Percentiles rank a stretch among this genome's conserved stretches.
These are phyloP conservation scores for Hevea brasiliensis DNA, from an alignment of 345 rosid genomes.

Conservation along the genomic window DNA sequence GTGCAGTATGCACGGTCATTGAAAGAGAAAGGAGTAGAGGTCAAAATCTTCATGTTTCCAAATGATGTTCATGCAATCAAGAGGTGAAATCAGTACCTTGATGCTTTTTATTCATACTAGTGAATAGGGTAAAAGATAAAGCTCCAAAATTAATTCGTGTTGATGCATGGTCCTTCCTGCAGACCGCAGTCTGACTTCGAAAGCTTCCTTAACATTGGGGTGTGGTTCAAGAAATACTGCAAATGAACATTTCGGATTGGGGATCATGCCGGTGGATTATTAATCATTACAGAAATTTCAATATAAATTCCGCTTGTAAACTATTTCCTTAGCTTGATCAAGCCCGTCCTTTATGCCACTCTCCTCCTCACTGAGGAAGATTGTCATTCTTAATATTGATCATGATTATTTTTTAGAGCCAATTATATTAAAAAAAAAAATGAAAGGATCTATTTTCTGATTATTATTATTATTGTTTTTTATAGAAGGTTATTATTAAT, in stretches of 20 bases:
- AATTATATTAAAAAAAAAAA: too few species aligned
- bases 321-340: too few species aligned
- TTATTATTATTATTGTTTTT: too few species aligned
- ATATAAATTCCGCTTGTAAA: background rate
- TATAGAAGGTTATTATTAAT: too few species aligned
- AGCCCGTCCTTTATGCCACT: too few species aligned
- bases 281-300: background rate
- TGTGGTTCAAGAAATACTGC: conserved; percentile 83
- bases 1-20: conserved; percentile 70
- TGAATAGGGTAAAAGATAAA: too few species aligned
- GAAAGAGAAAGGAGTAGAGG: conserved; percentile 76
- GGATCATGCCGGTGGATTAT: too few species aligned
- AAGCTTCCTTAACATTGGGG: conserved; percentile 75
- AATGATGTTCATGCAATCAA: conserved; percentile 69
- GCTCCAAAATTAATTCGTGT: background rate
- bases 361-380: too few species aligned
- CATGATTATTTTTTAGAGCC: too few species aligned
- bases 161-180: conserved; percentile 36
- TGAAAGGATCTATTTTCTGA: too few species aligned
- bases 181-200: conserved; percentile 82
- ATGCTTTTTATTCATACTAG: background rate
- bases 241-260: conserved; percentile 27
- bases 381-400: too few species aligned
- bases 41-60: conserved; percentile 68
- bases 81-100: conserved; percentile 38